These are phyloP conservation scores for Eucalyptus decipiens DNA, from an alignment of 345 rosid genomes.

Conservation along the genomic window DNA sequence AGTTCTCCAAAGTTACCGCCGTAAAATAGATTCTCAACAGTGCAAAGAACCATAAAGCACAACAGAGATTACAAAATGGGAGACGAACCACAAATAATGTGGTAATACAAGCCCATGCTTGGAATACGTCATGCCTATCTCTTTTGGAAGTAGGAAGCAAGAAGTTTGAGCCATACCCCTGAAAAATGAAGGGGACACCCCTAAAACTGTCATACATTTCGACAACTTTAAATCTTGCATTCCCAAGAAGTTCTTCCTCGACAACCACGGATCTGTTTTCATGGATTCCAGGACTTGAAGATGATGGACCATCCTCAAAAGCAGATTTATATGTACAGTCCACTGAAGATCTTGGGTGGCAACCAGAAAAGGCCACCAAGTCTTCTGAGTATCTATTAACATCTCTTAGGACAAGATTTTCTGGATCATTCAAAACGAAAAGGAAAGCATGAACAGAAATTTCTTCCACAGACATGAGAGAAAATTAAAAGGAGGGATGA, in stretches of 20 bases:
- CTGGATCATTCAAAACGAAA: conserved; percentile 12
- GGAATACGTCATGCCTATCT: not conserved
- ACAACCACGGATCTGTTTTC: conserved; percentile 3
- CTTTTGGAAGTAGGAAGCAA: not conserved
- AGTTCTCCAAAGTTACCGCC: not conserved
- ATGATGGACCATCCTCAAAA: conserved; percentile 14
- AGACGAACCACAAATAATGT: not conserved
- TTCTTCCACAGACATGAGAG: not conserved
- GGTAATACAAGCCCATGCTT: not conserved
- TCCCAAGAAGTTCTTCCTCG: conserved; percentile 11
- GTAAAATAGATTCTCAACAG: not conserved
- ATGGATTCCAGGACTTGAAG: conserved; percentile 2
- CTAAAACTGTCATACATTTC: conserved; percentile 2
- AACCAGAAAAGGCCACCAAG: not conserved
- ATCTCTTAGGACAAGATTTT: conserved; percentile 37
- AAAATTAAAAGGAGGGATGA: not conserved
- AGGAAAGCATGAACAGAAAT: not conserved
- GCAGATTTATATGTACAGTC: conserved; percentile 1
- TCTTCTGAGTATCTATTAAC: conserved; percentile 12
- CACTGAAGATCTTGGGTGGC: conserved; percentile 12
- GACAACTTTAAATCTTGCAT: conserved; percentile 9
- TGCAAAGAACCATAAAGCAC: not conserved
- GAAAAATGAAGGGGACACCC: conserved; percentile 23
- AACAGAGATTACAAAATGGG: not conserved
- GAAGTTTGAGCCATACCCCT: conserved; percentile 22